Base-by-base conservation (phyloP, 805 yeast species). In the Yarrowia hollandica region DNA sequence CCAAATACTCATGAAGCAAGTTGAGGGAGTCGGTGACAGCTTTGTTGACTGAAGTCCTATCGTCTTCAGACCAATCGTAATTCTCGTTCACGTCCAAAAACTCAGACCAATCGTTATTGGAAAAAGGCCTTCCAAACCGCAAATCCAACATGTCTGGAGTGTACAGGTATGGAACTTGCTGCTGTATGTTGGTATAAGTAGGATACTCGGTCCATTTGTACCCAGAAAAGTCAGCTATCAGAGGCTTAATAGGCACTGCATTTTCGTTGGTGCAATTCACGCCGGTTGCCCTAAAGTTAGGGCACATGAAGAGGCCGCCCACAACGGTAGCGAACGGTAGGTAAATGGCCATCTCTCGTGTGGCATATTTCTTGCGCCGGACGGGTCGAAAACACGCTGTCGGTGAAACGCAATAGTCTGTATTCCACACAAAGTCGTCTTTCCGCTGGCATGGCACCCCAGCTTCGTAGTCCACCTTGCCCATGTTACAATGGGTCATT, bases 291-390 rank as follows among this genome's bases (percentile, higher is more conserved):
- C 44, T 14, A 10, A 48, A 48, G 12, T 37, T 37, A 11, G 76
- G 70, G 64, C 87, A 82, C 59, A 76, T 76, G 68, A 77, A 86
- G 1, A 86, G 64, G 0, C 83, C 89, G 7, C 90, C 90, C 4
- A 85, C 80, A 72, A 81, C 38, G 3, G 55, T 80, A 1, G 85
- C 77, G 25, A 76, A 72, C 0, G 89, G 88, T 14, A 82, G 71
- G 65, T 77, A 83, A 14, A 82, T 66, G 5, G 77, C 71, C 37
- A 78, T 57, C 19, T 75, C 69, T 60, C 82, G 69, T 6, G 68
- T 66, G 1, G 81, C 80, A 65, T 82, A 84, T 63, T 80, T 78
- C 65, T 79, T 78, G 37, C 84, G 74, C 64, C 90, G 75, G 69
- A 81, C 87, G 60, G 84, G 67, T 60, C 83, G 82, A 65, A 77